Evolutionary conservation across 352 stramenopile genomes (phyloP).

Genomic region (Globisporangium orthogonon): DNA sequence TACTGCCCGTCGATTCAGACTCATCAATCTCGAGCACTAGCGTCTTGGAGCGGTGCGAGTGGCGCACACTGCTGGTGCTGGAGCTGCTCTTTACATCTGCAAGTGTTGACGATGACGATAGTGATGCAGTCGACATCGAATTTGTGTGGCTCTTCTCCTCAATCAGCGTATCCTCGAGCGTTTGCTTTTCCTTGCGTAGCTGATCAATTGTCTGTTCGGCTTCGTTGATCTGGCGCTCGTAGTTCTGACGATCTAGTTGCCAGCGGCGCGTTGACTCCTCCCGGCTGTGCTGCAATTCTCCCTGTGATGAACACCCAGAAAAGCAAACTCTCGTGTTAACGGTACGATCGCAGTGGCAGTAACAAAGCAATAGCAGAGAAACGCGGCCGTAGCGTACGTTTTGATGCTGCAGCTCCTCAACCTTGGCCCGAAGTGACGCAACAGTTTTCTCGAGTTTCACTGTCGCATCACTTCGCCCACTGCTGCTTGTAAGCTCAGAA

Average conservation of each 20-base stretch:
- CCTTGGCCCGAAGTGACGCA: constrained; percentile 38
- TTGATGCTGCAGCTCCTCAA: constrained; percentile 67
- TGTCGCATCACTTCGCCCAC: constrained; percentile 15
- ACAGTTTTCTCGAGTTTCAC: constrained; percentile 58
- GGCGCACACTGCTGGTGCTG: constrained; percentile 2
- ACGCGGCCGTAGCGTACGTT: constrained; percentile 38
- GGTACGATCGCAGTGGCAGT: not conserved
- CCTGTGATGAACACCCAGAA: constrained; percentile 19
- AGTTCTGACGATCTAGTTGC: constrained; percentile 64
- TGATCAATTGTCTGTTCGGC: constrained; percentile 55
- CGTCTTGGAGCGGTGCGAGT: constrained; percentile 4
- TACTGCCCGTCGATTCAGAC: not conserved
- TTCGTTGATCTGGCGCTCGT: constrained; percentile 54
- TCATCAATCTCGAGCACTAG: constrained; percentile 8
- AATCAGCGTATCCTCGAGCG: constrained; percentile 49
- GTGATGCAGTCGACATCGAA: not conserved
- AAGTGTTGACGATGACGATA: not conserved
- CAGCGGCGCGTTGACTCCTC: constrained; percentile 61
- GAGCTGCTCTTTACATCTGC: constrained; percentile 7
- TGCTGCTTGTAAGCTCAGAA: constrained; percentile 7
- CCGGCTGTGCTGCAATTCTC: constrained; percentile 45
- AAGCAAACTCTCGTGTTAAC: not conserved
- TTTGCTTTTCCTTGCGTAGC: constrained; percentile 48
- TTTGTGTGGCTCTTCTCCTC: constrained; percentile 19
- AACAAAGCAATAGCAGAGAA: not conserved